Evolutionary conservation across 768 basidiomycete species (phyloP).

Genomic region (Russula sp.): DNA sequence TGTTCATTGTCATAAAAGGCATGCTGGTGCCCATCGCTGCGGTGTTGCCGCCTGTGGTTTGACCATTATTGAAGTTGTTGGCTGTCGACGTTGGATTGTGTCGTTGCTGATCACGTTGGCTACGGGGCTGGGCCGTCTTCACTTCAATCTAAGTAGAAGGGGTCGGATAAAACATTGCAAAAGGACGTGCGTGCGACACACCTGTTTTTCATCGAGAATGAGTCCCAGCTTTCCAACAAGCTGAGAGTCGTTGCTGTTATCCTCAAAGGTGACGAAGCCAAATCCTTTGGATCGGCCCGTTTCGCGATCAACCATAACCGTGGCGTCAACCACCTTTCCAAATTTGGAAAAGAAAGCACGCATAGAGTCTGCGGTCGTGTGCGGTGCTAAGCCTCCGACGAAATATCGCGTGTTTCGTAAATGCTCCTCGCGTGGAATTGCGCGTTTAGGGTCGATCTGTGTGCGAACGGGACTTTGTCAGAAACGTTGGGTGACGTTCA

Average conservation of each 20-base stretch:
- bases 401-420: constrained; percentile 91
- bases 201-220: constrained; percentile 78
- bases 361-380: constrained; percentile 91
- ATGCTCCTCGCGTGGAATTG: constrained; percentile 94
- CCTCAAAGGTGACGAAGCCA: constrained; percentile 94
- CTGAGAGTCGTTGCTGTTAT: constrained; percentile 83
- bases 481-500: background rate
- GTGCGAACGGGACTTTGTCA: constrained; percentile 9
- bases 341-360: constrained; percentile 89
- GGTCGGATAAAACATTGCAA: background rate
- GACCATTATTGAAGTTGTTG: constrained; percentile 23
- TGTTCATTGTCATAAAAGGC: constrained; percentile 34
- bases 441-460: constrained; percentile 99
- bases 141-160: constrained; percentile 73
- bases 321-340: constrained; percentile 94
- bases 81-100: constrained; percentile 3
- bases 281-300: constrained; percentile 95
- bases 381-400: constrained; percentile 88
- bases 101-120: constrained; percentile 62
- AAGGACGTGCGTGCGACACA: constrained; percentile 32
- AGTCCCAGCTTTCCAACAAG: constrained; percentile 87
- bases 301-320: constrained; percentile 97
- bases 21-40: constrained; percentile 31
- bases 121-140: constrained; percentile 90
- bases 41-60: constrained; percentile 23